Evolutionary conservation across 2,329 filamentous ascomycete species (phyloP).

Genomic region (Pleurostoma richardsiae): DNA sequence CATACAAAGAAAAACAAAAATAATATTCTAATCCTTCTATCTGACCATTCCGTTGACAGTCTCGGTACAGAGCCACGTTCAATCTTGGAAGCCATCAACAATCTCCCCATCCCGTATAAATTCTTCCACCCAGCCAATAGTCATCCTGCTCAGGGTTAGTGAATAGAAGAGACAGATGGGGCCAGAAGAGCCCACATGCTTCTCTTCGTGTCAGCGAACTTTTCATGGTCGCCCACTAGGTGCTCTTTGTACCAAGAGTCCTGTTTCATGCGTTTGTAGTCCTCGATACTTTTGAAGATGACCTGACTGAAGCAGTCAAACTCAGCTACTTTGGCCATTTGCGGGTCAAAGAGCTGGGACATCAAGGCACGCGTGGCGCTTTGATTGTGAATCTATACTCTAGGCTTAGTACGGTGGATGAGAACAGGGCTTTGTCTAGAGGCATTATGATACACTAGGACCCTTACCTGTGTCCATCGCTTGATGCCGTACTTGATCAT

Average conservation of each 20-base stretch:
- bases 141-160: constrained; percentile 28
- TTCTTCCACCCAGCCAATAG: constrained; percentile 39
- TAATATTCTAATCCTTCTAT: not conserved
- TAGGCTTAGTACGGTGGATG: not conserved
- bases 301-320: constrained; percentile 46
- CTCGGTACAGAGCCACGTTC: not conserved
- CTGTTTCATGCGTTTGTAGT: constrained; percentile 41
- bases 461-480: constrained; percentile 35
- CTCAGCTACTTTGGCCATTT: constrained; percentile 42
- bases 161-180: constrained; percentile 2
- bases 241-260: constrained; percentile 43
- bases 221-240: constrained; percentile 37
- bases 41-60: no score
- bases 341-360: constrained; percentile 33
- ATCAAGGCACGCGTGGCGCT: constrained; percentile 29
- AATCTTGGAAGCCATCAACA: constrained; percentile 10
- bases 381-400: constrained; percentile 34
- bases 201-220: constrained; percentile 42
- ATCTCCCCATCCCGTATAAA: constrained; percentile 30
- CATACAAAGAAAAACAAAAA: not conserved
- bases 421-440: not conserved
- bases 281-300: constrained; percentile 35
- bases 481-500: constrained; percentile 44
- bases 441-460: not conserved
- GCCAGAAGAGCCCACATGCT: constrained; percentile 17